Percentiles rank a stretch among this genome's conserved stretches.
Evolutionary conservation across 345 rosid genomes (phyloP).

Genomic region (Eucalyptus rudis): DNA sequence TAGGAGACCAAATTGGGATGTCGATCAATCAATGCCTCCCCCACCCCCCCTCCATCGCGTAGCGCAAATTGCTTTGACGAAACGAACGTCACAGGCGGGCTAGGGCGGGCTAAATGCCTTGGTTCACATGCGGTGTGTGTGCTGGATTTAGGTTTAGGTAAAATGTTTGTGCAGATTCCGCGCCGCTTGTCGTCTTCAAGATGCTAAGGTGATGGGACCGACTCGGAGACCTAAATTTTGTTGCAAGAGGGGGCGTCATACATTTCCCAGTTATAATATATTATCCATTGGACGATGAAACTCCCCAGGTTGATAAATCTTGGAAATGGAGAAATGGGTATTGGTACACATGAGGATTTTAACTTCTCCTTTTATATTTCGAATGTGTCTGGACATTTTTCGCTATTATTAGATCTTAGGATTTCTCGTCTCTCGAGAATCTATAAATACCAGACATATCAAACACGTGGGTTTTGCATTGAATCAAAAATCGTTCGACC

Average conservation of each 20-base stretch:
- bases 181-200: neutral
- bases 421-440: neutral
- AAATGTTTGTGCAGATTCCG: neutral
- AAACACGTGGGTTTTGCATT: rapidly evolving
- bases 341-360: neutral
- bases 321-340: neutral
- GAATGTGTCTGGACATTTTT: neutral
- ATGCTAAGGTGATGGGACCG: neutral
- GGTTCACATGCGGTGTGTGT: neutral
- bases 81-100: neutral
- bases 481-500: rapidly evolving
- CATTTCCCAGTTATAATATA: neutral
- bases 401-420: rapidly evolving
- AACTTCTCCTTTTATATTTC: neutral
- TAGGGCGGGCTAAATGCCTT: neutral
- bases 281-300: neutral
- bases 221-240: neutral
- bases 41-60: neutral
- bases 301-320: neutral
- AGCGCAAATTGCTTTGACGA: neutral
- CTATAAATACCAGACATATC: too few relatives aligned
- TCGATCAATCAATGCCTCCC: neutral
- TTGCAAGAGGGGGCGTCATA: neutral
- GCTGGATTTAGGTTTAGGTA: neutral
- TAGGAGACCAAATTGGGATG: neutral